Conservation (phyloP, 257 asterid genomes). For the Nicotiana knightiana region DNA sequence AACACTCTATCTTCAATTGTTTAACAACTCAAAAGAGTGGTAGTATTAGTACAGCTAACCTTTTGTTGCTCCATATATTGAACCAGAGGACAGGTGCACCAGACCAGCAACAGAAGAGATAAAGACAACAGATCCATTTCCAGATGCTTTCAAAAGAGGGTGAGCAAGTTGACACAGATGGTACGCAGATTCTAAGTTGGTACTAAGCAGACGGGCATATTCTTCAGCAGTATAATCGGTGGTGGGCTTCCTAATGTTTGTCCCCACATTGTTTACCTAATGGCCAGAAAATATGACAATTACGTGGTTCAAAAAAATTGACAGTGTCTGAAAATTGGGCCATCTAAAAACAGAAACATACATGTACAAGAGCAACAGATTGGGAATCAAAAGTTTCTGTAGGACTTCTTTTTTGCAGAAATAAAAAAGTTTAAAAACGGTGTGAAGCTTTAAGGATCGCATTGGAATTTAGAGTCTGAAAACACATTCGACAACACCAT, state of each 20-base stretch:
- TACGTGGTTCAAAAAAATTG: neutral
- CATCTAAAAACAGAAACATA: neutral
- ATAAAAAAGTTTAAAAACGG: neutral
- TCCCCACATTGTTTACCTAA: constrained; percentile 88
- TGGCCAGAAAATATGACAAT: neutral
- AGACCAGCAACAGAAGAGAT: constrained; percentile 83
- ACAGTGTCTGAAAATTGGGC: neutral
- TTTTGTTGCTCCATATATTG: constrained; percentile 89
- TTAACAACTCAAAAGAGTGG: neutral
- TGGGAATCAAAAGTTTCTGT: neutral
- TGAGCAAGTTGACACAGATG: constrained; percentile 79
- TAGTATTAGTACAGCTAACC: constrained; percentile 30
- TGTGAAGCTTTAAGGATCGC: neutral
- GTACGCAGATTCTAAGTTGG: constrained; percentile 83
- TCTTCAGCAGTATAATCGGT: constrained; percentile 74
- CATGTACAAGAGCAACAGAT: neutral
- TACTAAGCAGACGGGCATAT: constrained; percentile 56
- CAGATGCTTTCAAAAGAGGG: constrained; percentile 85
- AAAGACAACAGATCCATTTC: constrained; percentile 65
- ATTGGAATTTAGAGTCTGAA: neutral
- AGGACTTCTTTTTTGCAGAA: neutral
- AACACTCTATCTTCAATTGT: neutral
- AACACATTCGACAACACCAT: neutral
- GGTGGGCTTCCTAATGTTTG: constrained; percentile 83
- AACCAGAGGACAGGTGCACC: constrained; percentile 61